Evolutionary conservation across 1,139 yeast species (phyloP).

Genomic region (Zygoascus hellenicus): DNA sequence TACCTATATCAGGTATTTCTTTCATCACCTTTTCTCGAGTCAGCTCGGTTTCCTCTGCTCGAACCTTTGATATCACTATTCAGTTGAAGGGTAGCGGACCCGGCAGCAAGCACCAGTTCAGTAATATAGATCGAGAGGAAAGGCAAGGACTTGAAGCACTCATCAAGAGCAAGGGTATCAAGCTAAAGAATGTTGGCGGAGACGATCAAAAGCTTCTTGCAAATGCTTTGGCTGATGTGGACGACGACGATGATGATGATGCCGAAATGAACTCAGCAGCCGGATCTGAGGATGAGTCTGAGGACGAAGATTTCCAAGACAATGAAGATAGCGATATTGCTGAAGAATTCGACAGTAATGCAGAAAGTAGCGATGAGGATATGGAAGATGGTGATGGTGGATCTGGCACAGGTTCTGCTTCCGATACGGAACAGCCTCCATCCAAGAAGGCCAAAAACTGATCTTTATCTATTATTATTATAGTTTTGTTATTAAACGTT

Average conservation of each 20-base stretch:
- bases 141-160: slow-evolving; percentile 72
- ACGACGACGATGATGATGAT: slow-evolving; percentile 51
- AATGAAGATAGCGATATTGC: slow-evolving; percentile 73
- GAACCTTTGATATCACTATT: slow-evolving; percentile 91
- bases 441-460: slow-evolving; percentile 17
- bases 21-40: slow-evolving; percentile 82
- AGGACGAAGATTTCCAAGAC: slow-evolving; percentile 52
- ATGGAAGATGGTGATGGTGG: slow-evolving; percentile 41
- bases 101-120: slow-evolving; percentile 61
- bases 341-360: slow-evolving; percentile 84
- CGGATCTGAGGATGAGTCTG: slow-evolving; percentile 51
- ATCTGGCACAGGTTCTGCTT: slow-evolving; percentile 21
- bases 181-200: slow-evolving; percentile 83
- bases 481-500: neutral
- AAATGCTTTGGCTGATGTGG: slow-evolving; percentile 60
- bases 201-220: slow-evolving; percentile 78
- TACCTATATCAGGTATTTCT: slow-evolving; percentile 78
- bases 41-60: slow-evolving; percentile 72
- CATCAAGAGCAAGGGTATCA: slow-evolving; percentile 69
- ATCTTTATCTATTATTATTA: neutral
- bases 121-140: slow-evolving; percentile 86
- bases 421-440: slow-evolving; percentile 25
- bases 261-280: slow-evolving; percentile 39
- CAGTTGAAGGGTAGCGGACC: slow-evolving; percentile 59
- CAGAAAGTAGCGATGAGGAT: slow-evolving; percentile 41